A percentile compares a stretch with the other conserved stretches of the same genome.
Conservation (phyloP, 331 rosid genomes). For the Quercus lobata region DNA sequence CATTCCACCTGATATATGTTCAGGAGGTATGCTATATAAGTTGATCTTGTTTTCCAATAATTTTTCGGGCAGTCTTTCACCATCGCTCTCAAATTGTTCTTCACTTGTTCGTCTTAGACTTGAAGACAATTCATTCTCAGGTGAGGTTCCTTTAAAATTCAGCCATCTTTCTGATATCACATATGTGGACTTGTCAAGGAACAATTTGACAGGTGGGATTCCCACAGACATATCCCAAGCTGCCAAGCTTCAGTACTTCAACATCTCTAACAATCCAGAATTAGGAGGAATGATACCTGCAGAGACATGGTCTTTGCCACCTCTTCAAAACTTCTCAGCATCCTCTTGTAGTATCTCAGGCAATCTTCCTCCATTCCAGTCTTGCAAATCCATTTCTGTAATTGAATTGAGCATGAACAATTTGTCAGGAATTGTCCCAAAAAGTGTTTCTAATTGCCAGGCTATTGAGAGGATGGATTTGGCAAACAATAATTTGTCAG, state of each 20-base stretch:
- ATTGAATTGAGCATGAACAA: conserved; percentile 59
- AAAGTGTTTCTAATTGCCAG: conserved; percentile 56
- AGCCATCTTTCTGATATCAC: conserved; percentile 55
- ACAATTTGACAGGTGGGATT: conserved; percentile 77
- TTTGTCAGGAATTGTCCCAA: conserved; percentile 57
- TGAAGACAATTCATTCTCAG: conserved; percentile 76
- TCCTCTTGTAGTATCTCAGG: conserved; percentile 65
- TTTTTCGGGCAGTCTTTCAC: conserved; percentile 56
- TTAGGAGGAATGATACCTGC: conserved; percentile 58
- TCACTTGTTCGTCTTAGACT: conserved; percentile 92
- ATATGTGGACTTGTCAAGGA: conserved; percentile 69
- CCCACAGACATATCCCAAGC: conserved; percentile 69
- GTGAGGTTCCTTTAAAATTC: conserved; percentile 64
- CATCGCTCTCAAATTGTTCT: conserved; percentile 72
- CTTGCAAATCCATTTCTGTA: conserved; percentile 53
- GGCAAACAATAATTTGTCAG: conserved; percentile 59
- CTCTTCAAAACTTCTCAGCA: conserved; percentile 76
- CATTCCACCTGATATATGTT: conserved; percentile 70
- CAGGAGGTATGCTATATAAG: conserved; percentile 49
- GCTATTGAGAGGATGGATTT: conserved; percentile 48
- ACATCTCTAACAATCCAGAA: conserved; percentile 61
- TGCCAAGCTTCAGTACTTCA: conserved; percentile 58
- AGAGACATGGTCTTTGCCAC: conserved; percentile 56
- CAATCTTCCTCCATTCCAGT: conserved; percentile 54
- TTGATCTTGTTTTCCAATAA: conserved; percentile 83